phyloP scores from a whole-genome alignment of 345 rosid genomes.

The Adansonia digitata region DNA sequence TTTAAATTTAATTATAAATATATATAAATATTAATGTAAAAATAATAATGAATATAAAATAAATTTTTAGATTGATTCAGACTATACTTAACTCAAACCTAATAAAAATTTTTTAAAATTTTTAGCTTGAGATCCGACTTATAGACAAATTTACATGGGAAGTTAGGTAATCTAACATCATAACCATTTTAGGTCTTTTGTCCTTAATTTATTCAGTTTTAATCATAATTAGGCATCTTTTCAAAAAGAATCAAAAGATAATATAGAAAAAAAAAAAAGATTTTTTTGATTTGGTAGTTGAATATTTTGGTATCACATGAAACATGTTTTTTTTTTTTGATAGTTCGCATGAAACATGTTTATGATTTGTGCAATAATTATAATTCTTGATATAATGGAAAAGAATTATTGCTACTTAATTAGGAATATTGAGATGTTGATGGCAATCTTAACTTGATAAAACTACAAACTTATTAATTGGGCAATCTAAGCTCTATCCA shows the following conservation, averaged over 20 bases:
- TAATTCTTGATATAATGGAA: neutral
- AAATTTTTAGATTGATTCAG: too few species aligned
- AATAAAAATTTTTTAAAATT: too few species aligned
- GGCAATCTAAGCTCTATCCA: neutral
- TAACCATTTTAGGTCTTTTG: neutral
- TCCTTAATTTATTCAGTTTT: neutral
- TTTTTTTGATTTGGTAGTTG: neutral
- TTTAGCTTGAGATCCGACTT: too few species aligned
- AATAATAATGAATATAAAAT: too few species aligned
- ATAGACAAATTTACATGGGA: too few species aligned
- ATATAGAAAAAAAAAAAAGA: neutral
- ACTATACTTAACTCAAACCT: too few species aligned
- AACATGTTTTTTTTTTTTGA: neutral
- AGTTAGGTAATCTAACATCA: neutral
- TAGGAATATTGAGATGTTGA: neutral
- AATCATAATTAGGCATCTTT: neutral
- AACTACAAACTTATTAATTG: neutral
- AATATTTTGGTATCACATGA: neutral
- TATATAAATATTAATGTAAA: too few species aligned
- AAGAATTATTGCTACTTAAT: neutral
- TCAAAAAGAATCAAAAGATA: neutral
- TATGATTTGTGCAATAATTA: neutral
- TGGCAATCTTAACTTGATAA: neutral
- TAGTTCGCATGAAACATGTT: too few species aligned
- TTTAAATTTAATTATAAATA: too few species aligned